Evolutionary conservation across 1,284 basidiomycete species (phyloP).

Genomic region (Phylloporus gajari): DNA sequence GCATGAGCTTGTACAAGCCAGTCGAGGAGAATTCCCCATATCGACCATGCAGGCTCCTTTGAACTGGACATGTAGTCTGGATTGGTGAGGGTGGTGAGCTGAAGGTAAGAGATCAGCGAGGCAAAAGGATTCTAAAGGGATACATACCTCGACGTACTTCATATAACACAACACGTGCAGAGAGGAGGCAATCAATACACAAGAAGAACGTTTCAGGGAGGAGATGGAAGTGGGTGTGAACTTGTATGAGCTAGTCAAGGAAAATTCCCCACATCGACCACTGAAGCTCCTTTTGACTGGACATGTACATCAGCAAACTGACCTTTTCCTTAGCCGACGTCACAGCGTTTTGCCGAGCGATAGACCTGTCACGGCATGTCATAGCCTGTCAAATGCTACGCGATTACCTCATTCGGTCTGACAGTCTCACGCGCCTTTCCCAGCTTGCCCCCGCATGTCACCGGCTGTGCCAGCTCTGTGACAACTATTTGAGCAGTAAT

Average conservation of each 20-base stretch:
- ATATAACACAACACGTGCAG: too few relatives aligned
- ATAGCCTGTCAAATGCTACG: too few relatives aligned
- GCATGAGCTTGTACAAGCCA: constrained; percentile 98
- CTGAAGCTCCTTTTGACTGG: constrained; percentile 87
- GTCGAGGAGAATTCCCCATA: constrained; percentile 95
- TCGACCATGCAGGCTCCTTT: constrained; percentile 91
- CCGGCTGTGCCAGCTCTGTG: too few relatives aligned
- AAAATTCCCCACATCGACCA: constrained; percentile 97
- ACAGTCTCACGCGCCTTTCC: too few relatives aligned
- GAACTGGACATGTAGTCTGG: constrained; percentile 92
- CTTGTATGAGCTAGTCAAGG: constrained; percentile 97
- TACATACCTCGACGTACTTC: constrained; percentile 72
- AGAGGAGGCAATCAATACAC: constrained; percentile 96
- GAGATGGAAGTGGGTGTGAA: constrained; percentile 93
- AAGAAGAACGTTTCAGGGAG: constrained; percentile 97
- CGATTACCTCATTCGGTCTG: too few relatives aligned
- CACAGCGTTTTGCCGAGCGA: too few relatives aligned
- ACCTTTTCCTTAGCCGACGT: too few relatives aligned
- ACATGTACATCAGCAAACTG: too few relatives aligned
- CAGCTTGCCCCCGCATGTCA: too few relatives aligned
- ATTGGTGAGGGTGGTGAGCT: constrained; percentile 87
- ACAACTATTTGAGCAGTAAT: too few relatives aligned
- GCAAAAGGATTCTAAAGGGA: constrained; percentile 16
- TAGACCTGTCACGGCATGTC: too few relatives aligned
- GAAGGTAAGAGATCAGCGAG: constrained; percentile 20